Percentiles rank a stretch among this genome's conserved stretches.
These are phyloP conservation scores for Ascochyta rabiei DNA, from an alignment of 2,329 filamentous ascomycete species.

Conservation along the genomic window DNA sequence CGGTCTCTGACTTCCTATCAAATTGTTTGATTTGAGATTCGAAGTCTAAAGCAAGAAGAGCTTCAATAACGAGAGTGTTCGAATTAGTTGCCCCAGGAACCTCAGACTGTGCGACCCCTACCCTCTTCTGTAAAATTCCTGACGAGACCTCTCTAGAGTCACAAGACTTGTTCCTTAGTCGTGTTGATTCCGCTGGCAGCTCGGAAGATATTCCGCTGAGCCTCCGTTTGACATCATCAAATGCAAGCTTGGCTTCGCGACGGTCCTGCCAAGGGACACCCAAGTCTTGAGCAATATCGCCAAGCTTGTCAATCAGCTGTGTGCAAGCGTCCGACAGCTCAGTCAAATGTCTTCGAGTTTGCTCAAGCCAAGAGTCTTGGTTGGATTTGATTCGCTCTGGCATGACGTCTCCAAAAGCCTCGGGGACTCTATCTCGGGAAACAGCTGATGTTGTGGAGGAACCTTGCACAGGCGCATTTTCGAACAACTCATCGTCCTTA, in stretches of 20 bases:
- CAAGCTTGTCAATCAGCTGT: constrained; percentile 34
- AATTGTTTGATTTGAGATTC: background rate
- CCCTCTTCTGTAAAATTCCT: constrained; percentile 25
- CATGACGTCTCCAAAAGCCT: constrained; percentile 8
- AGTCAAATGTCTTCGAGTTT: constrained; percentile 26
- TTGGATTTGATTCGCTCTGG: constrained; percentile 10
- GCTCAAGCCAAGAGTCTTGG: constrained; percentile 28
- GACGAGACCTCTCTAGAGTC: constrained; percentile 6
- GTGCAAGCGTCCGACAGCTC: constrained; percentile 29
- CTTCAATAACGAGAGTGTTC: constrained; percentile 14
- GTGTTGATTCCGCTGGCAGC: constrained; percentile 13
- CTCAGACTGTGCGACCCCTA: constrained; percentile 23
- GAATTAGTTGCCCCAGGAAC: constrained; percentile 24
- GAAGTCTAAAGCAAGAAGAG: background rate
- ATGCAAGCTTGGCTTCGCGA: background rate
- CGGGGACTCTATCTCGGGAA: background rate
- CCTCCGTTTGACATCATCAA: constrained; percentile 17
- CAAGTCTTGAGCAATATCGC: constrained; percentile 38
- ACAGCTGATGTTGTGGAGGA: constrained; percentile 8
- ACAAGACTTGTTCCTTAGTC: constrained; percentile 26
- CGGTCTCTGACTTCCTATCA: background rate
- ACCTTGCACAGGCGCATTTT: constrained; percentile 28
- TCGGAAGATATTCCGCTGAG: constrained; percentile 18
- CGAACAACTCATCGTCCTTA: constrained; percentile 35
- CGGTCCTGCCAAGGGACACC: constrained; percentile 23